These are phyloP conservation scores for Suillus hirtellus DNA, from an alignment of 768 basidiomycete genomes.

Conservation along the genomic window DNA sequence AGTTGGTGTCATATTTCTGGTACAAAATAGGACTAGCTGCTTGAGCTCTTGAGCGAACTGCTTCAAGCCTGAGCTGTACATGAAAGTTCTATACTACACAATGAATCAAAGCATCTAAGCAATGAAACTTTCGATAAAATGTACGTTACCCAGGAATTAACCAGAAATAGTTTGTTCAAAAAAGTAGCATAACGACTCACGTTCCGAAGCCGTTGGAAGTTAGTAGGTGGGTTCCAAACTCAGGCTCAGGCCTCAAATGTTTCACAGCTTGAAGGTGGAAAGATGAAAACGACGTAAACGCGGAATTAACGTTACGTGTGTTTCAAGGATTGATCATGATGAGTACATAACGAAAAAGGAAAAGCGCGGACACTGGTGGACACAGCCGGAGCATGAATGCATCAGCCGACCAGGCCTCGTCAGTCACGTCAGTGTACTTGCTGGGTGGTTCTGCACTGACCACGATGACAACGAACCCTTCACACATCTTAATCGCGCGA, in stretches of 20 bases:
- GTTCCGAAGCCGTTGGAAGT: neutral
- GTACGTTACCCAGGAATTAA: neutral
- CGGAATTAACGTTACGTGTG: neutral
- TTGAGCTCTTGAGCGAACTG: neutral
- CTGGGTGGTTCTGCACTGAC: neutral
- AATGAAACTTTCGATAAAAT: neutral
- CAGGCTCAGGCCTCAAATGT: neutral
- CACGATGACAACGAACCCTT: constrained; percentile 72
- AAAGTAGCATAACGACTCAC: neutral
- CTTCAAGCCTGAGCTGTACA: neutral
- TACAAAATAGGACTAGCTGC: neutral
- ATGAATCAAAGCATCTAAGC: neutral
- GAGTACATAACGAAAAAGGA: constrained; percentile 5
- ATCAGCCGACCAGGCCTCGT: neutral
- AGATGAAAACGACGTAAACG: neutral
- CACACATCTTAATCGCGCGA: constrained; percentile 86
- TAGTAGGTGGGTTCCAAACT: neutral
- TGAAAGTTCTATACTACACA: neutral
- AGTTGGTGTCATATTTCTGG: neutral
- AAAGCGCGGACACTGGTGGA: neutral
- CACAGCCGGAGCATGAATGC: neutral
- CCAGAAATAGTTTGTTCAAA: neutral
- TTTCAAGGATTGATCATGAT: neutral
- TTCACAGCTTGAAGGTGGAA: neutral
- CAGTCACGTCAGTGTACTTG: neutral